Conservation (phyloP, 164 flowering plant genomes). For the Magnolia kwangsiensis region DNA sequence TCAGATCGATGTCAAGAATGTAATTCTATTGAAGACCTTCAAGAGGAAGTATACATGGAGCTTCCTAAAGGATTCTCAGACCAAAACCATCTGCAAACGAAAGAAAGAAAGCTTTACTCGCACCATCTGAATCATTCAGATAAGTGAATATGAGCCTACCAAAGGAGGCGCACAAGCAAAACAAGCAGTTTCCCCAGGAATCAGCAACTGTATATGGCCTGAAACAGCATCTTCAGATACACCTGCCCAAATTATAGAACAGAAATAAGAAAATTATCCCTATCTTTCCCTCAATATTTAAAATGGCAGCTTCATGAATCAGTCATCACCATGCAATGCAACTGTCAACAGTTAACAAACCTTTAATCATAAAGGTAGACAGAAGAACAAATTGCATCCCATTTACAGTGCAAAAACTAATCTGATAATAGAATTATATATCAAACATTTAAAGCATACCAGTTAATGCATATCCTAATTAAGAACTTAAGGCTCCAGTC, state of each 20-base stretch:
- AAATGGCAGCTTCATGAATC: background rate
- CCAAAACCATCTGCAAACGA: too few species aligned
- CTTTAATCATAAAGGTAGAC: background rate
- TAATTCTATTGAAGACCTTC: too few species aligned
- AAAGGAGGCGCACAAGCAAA: constrained; percentile 99
- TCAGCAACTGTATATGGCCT: constrained; percentile 89
- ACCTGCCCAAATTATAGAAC: constrained; percentile 44
- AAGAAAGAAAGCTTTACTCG: background rate
- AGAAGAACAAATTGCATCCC: background rate
- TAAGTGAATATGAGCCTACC: constrained; percentile 44
- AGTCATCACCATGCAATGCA: background rate
- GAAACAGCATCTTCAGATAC: constrained; percentile 99
- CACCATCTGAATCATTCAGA: background rate
- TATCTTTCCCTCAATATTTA: background rate
- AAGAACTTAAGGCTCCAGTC: too few species aligned
- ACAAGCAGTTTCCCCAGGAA: constrained; percentile 99
- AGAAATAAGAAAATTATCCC: background rate
- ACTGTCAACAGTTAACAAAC: background rate
- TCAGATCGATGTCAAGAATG: too few species aligned
- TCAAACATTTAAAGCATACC: too few species aligned
- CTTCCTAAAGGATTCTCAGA: too few species aligned
- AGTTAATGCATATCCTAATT: background rate
- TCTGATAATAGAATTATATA: too few species aligned
- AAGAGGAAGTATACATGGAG: too few species aligned
- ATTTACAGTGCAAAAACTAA: too few species aligned